Base-by-base conservation (phyloP, 2,329 filamentous ascomycete genomes). In the Metarhizium anisopliae region DNA sequence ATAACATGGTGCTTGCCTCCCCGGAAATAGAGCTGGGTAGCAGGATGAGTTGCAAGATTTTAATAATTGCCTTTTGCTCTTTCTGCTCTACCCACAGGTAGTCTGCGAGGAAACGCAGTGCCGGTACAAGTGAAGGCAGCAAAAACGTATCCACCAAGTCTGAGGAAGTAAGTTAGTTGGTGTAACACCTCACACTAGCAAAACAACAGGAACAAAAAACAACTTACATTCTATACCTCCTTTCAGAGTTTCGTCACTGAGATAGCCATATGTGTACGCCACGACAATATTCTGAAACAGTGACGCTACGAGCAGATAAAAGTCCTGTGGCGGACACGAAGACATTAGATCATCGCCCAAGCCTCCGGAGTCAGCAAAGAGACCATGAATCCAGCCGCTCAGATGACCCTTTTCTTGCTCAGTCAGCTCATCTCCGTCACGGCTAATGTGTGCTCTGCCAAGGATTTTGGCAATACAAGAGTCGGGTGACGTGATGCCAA, bases 331-430 rank as follows among this genome's bases (percentile, higher is more conserved):
- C 1, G 86, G 84, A 62, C 89, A 94, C 1, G 87, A 87, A 8
- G 87, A 85, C 82, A 93, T 89, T 7, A 93, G 74, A 56, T 93
- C 89, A 63, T 94, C 89, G 7, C 84, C 84, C 3, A 94, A 80
- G 0, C 87, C 87, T 40, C 84, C 82, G 13, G 83, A 81, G 62
- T 92, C 88, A 7, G 81, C 83, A 62, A 90, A 93, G 2, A 95
- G 78, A 0, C 87, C 88, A 35, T 83, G 82, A 25, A 93, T 84
- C 89, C 90, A 95, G 32, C 83, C 84, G 49, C 79, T 79, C 0
- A 94, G 72, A 61, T 90, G 84, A 4, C 74, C 79, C 47, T 80
- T 78, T 63, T 92, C 86, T 58, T 83, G 74, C 16, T 82, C 80
- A 0, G 78, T 81, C 29, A 93, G 69, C 38, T 88, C 82, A 14